A percentile compares a stretch with the other conserved stretches of the same genome.
Conservation (phyloP, 805 yeast genomes). For the Monosporozyma unispora region DNA sequence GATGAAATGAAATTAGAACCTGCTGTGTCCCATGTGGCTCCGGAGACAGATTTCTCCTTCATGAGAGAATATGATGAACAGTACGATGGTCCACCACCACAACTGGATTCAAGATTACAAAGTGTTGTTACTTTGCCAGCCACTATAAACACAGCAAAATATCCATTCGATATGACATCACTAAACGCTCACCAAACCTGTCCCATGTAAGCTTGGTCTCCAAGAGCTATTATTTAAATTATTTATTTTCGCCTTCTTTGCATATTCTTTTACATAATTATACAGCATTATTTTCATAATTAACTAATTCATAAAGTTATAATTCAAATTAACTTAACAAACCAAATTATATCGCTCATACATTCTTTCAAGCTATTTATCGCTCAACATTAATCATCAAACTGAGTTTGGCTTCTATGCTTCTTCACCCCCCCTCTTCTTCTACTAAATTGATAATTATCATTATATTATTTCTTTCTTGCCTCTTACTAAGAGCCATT, state of each 20-base stretch:
- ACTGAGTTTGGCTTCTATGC: not conserved
- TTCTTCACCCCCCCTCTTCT: not conserved
- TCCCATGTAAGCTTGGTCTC: not conserved
- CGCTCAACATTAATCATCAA: not conserved
- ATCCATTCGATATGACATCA: not conserved
- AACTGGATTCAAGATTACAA: not conserved
- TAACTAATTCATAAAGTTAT: not conserved
- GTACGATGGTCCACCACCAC: not conserved
- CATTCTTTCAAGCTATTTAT: too few relatives aligned
- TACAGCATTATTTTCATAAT: not conserved
- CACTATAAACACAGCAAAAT: not conserved
- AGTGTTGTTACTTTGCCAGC: not conserved
- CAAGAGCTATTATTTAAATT: too few relatives aligned
- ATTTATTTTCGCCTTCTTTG: not conserved
- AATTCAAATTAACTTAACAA: not conserved
- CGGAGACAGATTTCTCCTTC: slow-evolving; percentile 3
- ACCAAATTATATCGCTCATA: not conserved
- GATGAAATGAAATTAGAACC: slow-evolving; percentile 1
- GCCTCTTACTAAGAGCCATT: not conserved
- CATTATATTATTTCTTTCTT: too few relatives aligned
- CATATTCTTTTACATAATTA: not conserved
- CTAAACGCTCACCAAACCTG: not conserved
- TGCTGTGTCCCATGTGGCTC: not conserved
- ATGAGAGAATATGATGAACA: not conserved
- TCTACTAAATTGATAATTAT: not conserved